Base-by-base conservation (phyloP, 2,329 filamentous ascomycete species). In the Colletotrichum paranaense region DNA sequence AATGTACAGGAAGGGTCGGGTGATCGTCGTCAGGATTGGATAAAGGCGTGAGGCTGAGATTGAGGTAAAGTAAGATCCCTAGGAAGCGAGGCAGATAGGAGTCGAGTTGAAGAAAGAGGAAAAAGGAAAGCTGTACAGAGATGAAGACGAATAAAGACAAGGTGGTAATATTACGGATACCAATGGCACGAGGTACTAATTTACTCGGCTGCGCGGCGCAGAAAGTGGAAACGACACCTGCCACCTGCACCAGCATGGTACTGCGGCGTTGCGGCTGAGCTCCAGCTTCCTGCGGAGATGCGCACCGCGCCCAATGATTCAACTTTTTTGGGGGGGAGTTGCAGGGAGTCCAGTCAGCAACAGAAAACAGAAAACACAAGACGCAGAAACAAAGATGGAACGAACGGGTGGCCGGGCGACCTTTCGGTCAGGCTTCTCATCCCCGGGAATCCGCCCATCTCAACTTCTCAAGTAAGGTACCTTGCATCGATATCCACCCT, bases 401-500 rank as follows among this genome's bases (percentile, higher is more conserved):
- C 14, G 70, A 72, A 72, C 70, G n/a, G 66, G 70, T 56, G 66
- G 69, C 53, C 58, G 22, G 64, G 49, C 30, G 68, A 53, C 57
- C 22, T 59, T 2, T 19, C 7, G 1, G 0, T n/a, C 19, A 42
- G 38, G 38, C 16, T 42, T 42, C 38, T 42, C 38, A 42, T 19
- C 38, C 38, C 38, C 38, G 19, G 16, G 2, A 19, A 3, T 42
- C 14, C 38, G 16, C 3, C 38, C 38, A 42, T 42, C 16, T 42
- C 38, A 19, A 42, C 14, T 42, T 42, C 32, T 35, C 32, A 12
- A 35, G 32, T 1, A 35, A 35, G 32, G 16, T 42, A 42, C 38
- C 38, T 42, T 42, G 38, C 38, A 19, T 12, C 38, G 38, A 6
- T 42, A 42, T 49, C 42, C 42, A 49, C 42, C 19, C 2, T 49